phyloP scores from a whole-genome alignment of 345 rosid genomes.

The Physaria fendleri region DNA sequence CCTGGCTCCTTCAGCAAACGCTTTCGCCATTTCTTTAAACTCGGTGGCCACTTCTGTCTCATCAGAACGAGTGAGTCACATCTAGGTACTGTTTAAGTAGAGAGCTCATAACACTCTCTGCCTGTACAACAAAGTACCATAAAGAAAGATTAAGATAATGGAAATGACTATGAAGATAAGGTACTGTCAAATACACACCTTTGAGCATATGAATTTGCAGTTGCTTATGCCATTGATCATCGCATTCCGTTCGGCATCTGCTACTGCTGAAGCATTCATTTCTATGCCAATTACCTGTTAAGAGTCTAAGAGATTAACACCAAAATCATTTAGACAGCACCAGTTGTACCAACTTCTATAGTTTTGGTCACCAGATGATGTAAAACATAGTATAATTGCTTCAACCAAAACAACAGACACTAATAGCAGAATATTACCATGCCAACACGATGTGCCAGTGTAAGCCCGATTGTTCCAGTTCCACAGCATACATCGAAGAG shows the following conservation, averaged over 20 bases:
- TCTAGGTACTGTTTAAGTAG: conserved; percentile 63
- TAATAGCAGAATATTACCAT: conserved; percentile 52
- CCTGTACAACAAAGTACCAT: conserved; percentile 36
- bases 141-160: not conserved
- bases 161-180: not conserved
- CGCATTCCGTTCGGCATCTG: conserved; percentile 84
- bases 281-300: conserved; percentile 91
- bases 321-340: not conserved
- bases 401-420: not conserved
- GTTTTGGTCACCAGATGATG: not conserved
- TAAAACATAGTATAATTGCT: not conserved
- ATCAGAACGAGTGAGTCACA: conserved; percentile 38
- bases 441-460: conserved; percentile 86
- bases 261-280: conserved; percentile 95
- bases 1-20: conserved; percentile 60
- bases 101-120: conserved; percentile 87
- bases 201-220: conserved; percentile 78
- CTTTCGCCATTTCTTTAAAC: conserved; percentile 57
- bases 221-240: conserved; percentile 81
- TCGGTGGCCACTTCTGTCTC: conserved; percentile 47
- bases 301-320: conserved; percentile 1
- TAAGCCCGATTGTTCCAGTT: conserved; percentile 93
- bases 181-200: conserved; percentile 46
- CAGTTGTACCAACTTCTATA: not conserved
- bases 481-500: conserved; percentile 95